These are phyloP conservation scores for Canariomyces notabilis DNA, from an alignment of 2,329 filamentous ascomycete species.

Conservation along the genomic window DNA sequence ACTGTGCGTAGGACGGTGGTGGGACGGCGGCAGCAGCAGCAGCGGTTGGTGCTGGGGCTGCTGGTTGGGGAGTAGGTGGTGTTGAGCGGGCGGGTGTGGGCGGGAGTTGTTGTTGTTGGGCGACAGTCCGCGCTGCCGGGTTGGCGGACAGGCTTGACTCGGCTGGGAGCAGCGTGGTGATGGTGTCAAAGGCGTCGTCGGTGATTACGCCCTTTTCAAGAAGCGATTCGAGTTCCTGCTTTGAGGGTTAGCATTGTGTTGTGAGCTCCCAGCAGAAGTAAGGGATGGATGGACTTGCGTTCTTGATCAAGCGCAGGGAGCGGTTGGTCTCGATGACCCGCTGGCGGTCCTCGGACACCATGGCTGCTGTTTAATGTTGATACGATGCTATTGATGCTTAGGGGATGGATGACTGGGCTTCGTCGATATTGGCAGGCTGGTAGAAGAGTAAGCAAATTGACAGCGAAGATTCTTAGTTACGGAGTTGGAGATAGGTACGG, in stretches of 20 bases:
- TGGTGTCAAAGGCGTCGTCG: conserved; percentile 67
- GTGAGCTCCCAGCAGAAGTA: too few species aligned
- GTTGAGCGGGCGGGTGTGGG: conserved; percentile 18
- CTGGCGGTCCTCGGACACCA: conserved; percentile 50
- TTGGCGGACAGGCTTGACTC: conserved; percentile 56
- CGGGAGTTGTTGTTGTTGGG: conserved; percentile 34
- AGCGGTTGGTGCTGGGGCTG: conserved; percentile 40
- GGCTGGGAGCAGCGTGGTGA: conserved; percentile 68
- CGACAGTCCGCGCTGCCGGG: conserved; percentile 36
- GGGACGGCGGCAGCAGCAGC: conserved; percentile 30
- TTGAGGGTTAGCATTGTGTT: conserved; percentile 16
- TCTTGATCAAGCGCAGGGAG: conserved; percentile 82
- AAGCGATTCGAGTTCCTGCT: conserved; percentile 83
- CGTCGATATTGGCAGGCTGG: too few species aligned
- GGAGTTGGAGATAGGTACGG: too few species aligned
- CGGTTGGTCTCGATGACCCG: conserved; percentile 68
- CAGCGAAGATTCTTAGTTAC: too few species aligned
- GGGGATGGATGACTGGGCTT: too few species aligned
- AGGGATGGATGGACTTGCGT: conserved; percentile 44
- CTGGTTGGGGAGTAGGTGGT: conserved; percentile 28
- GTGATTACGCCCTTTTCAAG: conserved; percentile 76
- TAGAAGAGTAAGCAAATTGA: too few species aligned
- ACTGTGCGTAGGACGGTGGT: conserved; percentile 48
- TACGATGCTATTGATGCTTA: too few species aligned
- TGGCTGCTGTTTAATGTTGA: conserved; percentile 25